Base-by-base conservation (phyloP, 1,284 basidiomycete genomes). In the Leccinum subspadiceum region DNA sequence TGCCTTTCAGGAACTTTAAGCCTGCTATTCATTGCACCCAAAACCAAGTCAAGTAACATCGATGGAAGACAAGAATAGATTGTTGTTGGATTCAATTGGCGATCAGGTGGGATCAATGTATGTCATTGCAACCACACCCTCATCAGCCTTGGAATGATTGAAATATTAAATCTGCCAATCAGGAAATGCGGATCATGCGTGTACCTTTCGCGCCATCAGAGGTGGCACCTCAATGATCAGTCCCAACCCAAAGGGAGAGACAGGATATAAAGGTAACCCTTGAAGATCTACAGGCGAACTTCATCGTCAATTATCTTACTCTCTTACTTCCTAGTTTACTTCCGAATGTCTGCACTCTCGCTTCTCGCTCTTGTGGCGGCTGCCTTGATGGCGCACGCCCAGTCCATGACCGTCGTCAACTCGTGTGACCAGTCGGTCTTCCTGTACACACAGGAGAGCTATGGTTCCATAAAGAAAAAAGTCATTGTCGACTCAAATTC, bases 361-460 rank as follows among this genome's bases (percentile, higher is more conserved):
- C 56, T 60, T 57, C 26, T 70, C 2, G 26, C 51, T 50, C 10
- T 73, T 1, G 60, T 59, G 31, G 61, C 59, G 24, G 26, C 57
- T 1, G 53, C 49, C 46, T n/a, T 54, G 5, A 50, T 59, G 29
- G 57, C 58, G 22, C 49, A 54, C 9, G 46, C 37, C 12, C 51
- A 50, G 31, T 50, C 61, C 17, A 3, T 53, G 56, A 53, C 13
- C 9, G 56, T 62, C 44, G 6, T 9, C 17, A 62, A 58, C 17
- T 9, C 57, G 3, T 71, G 65, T 20, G 37, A 12, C 20, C 58
- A 71, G 59, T 33, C 56, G 29, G 70, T 67, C 56, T 59, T 70
- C 51, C 49, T 70, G n/a, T 62, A 56, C 56, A 70, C 68, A 0
- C 60, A 63, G 51, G 64, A 56, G 9, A 70, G 63, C 57, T 63